Evolutionary conservation across 495 filamentous ascomycete species (phyloP), one percentile per base, ranked within the genome.

Genomic region (Penicillium odoratum): DNA sequence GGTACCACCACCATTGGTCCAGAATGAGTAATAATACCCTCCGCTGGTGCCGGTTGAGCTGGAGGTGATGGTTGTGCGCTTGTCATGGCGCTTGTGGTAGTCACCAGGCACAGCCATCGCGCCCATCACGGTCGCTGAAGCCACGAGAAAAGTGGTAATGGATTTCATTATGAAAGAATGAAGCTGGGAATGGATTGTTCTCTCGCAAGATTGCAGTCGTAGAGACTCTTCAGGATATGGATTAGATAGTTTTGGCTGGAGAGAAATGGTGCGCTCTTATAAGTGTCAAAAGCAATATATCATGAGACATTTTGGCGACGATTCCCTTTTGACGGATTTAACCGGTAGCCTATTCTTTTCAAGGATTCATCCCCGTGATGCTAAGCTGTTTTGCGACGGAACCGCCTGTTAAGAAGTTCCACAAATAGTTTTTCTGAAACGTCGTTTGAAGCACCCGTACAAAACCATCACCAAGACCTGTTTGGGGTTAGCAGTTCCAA

Each of bases 1-100:
- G 56, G 67, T 68, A 7, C 72, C 76, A 43, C 70, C 74, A 5
- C 80, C 80, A 43, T 87, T 81, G 46, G 82, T 85, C 82, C 82
- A 87, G 76, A 82, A 86, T 28, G 78, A 82, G 64, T 81, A 88
- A 71, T 83, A 86, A 70, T 74, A 86, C 55, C 82, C 82, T 57
- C 82, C 80, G 70, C 79, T 74, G 15, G 72, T 81, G 48, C 85
- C 82, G 11, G 81, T 83, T 31, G 40, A 8, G 50, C 56, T 58
- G 21, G 56, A 48, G 18, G 56, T 58, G 30, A 53, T 53, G 9
- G 51, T 53, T 3, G 29, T 1, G 34, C 51, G 51, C 25, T 53
- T 53, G n/a, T 42, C 34, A 9, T 53, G 51, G 11, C 38, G 34
- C 51, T 48, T 48, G 28, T 48, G 46, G 46, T 48, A 48, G n/a